Evolutionary conservation across 495 filamentous ascomycete genomes (phyloP).

Genomic region (Opeltia flavorubescens): DNA sequence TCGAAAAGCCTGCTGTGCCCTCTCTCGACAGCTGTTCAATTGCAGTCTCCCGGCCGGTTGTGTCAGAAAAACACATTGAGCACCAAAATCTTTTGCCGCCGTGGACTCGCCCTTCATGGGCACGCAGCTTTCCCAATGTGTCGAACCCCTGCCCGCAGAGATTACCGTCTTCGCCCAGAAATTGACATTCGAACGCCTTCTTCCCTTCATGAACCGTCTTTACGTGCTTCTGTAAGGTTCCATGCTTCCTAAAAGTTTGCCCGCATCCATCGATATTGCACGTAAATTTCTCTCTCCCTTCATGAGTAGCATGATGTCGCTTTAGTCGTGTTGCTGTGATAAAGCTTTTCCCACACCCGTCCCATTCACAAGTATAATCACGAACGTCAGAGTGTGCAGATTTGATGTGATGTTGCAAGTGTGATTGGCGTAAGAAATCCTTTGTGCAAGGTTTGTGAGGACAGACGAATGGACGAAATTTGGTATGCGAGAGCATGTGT

Average conservation of each 20-base stretch:
- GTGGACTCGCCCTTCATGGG: slow-evolving; percentile 60
- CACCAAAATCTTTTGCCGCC: slow-evolving; percentile 57
- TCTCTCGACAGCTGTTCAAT: background rate
- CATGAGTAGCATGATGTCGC: slow-evolving; percentile 52
- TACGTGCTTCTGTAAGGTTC: slow-evolving; percentile 75
- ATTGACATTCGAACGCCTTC: slow-evolving; percentile 52
- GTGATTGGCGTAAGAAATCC: slow-evolving; percentile 64
- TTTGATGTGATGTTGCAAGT: slow-evolving; percentile 72
- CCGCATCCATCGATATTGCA: slow-evolving; percentile 67
- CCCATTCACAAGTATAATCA: slow-evolving; percentile 53
- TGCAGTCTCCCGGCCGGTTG: background rate
- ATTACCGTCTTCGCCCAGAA: slow-evolving; percentile 36
- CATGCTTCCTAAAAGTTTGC: slow-evolving; percentile 74
- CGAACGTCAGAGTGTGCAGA: slow-evolving; percentile 61
- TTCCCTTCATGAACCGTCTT: slow-evolving; percentile 49
- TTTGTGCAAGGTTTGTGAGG: slow-evolving; percentile 57
- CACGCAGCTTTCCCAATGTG: slow-evolving; percentile 47
- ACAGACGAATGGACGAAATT: slow-evolving; percentile 63
- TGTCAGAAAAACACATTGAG: slow-evolving; percentile 37
- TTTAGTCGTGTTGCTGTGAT: slow-evolving; percentile 58
- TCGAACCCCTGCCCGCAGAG: slow-evolving; percentile 59
- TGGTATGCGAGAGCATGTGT: slow-evolving; percentile 66
- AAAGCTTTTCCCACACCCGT: slow-evolving; percentile 68
- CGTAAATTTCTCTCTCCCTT: slow-evolving; percentile 50
- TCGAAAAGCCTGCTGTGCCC: slow-evolving; percentile 47